These are phyloP conservation scores for Daldinia loculata DNA, from an alignment of 495 filamentous ascomycete species.

Conservation along the genomic window DNA sequence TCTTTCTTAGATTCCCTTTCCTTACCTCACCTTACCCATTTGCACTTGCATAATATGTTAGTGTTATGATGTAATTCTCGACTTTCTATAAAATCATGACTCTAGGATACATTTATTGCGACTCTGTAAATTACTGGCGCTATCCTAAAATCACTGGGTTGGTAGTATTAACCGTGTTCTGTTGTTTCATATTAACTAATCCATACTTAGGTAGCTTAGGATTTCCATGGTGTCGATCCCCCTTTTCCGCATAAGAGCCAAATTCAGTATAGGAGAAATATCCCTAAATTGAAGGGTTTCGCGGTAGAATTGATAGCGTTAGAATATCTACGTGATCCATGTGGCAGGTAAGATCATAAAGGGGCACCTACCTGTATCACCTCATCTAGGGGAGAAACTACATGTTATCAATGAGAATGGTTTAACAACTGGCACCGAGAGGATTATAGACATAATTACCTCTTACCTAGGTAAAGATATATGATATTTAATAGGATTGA, in stretches of 20 bases:
- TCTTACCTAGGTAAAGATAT: background rate
- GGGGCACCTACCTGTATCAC: background rate
- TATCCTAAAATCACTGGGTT: background rate
- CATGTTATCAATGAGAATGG: background rate
- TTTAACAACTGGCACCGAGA: background rate
- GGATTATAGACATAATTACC: background rate
- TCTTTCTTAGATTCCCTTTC: background rate
- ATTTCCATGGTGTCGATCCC: slow-evolving; percentile 2
- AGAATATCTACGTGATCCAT: background rate
- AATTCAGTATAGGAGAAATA: background rate
- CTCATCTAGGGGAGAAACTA: background rate
- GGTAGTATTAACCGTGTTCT: background rate
- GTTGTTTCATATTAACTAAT: slow-evolving; percentile 10
- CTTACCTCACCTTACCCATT: background rate
- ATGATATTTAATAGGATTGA: background rate
- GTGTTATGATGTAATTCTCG: background rate
- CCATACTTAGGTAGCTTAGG: background rate
- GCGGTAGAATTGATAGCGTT: background rate
- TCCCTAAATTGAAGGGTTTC: background rate
- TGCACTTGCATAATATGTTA: background rate
- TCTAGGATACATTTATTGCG: background rate
- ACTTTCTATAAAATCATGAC: background rate
- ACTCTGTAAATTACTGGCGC: background rate
- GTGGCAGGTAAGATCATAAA: background rate
- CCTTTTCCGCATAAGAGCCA: background rate